phyloP scores from a whole-genome alignment of 2,329 filamentous ascomycete species.

The Stachybotrys echinatus region DNA sequence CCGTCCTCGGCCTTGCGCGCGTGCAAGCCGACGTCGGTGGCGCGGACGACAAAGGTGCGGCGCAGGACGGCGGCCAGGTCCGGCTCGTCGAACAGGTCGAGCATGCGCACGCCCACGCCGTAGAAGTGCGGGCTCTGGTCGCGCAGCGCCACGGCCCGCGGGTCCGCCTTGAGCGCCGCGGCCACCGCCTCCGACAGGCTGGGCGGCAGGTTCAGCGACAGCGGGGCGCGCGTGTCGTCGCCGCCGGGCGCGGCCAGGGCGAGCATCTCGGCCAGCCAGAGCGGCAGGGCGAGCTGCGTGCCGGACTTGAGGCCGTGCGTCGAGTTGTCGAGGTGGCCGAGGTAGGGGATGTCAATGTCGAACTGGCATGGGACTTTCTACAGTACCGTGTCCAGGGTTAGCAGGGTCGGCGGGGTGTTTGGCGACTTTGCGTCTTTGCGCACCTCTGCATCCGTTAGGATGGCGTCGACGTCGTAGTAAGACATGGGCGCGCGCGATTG shows the following conservation, averaged over 20 bases:
- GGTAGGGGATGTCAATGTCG: slow-evolving; percentile 78
- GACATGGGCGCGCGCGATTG: slow-evolving; percentile 57
- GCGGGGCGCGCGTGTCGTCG: slow-evolving; percentile 50
- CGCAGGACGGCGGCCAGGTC: slow-evolving; percentile 70
- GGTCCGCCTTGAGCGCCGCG: slow-evolving; percentile 86
- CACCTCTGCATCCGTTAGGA: slow-evolving; percentile 80
- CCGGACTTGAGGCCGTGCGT: slow-evolving; percentile 70
- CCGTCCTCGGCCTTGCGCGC: slow-evolving; percentile 74
- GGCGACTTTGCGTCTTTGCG: no score
- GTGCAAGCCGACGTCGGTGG: slow-evolving; percentile 79
- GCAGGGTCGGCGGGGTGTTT: no score
- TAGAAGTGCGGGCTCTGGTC: slow-evolving; percentile 86
- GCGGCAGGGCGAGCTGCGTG: slow-evolving; percentile 74
- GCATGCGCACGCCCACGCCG: slow-evolving; percentile 73
- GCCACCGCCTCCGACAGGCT: slow-evolving; percentile 75
- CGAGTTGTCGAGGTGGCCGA: slow-evolving; percentile 87
- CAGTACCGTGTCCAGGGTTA: no score
- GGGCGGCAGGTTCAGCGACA: slow-evolving; percentile 75
- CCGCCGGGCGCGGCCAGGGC: slow-evolving; percentile 56
- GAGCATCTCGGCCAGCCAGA: slow-evolving; percentile 95
- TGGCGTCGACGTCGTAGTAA: slow-evolving; percentile 81
- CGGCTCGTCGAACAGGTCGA: slow-evolving; percentile 83
- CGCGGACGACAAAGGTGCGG: slow-evolving; percentile 75
- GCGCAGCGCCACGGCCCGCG: slow-evolving; percentile 77
- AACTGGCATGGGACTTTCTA: slow-evolving; percentile 96